phyloP scores from a whole-genome alignment of 441 rosid species.

The Biscutella laevigata region DNA sequence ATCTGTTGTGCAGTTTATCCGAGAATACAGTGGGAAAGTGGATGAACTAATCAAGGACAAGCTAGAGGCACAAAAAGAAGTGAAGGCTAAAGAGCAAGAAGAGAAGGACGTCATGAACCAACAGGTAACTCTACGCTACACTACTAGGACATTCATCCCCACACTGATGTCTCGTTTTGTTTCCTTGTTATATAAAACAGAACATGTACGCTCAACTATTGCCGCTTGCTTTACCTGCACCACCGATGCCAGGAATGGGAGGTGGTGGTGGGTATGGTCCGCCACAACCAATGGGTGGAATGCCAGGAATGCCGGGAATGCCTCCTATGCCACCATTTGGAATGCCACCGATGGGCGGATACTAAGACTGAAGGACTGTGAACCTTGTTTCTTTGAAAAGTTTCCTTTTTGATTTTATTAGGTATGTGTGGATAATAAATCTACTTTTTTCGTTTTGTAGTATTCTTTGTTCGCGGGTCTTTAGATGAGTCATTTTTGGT shows the following conservation, averaged over 20 bases:
- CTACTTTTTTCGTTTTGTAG: constrained; percentile 18
- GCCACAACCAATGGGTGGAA: constrained; percentile 77
- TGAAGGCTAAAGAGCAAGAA: constrained; percentile 80
- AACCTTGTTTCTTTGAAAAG: background rate
- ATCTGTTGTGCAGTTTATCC: constrained; percentile 60
- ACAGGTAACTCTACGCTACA: too few species aligned
- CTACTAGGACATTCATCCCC: too few species aligned
- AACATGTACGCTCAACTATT: constrained; percentile 96
- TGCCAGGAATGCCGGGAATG: constrained; percentile 91
- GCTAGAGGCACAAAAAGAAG: constrained; percentile 68
- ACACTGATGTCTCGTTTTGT: background rate
- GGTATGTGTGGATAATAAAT: constrained; percentile 28
- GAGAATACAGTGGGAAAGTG: constrained; percentile 89
- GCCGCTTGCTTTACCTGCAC: constrained; percentile 96
- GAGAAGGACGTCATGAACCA: constrained; percentile 88
- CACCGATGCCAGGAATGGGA: constrained; percentile 97
- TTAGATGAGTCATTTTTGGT: constrained; percentile 28
- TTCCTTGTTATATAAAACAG: constrained; percentile 36
- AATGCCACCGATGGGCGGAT: constrained; percentile 91
- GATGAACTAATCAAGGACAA: constrained; percentile 87
- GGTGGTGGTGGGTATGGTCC: constrained; percentile 62
- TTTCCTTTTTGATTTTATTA: constrained; percentile 11
- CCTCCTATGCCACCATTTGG: constrained; percentile 86
- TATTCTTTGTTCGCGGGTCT: constrained; percentile 18
- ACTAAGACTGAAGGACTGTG: constrained; percentile 35